These are phyloP conservation scores for Acer yangbiense DNA, from an alignment of 345 rosid species.

Conservation along the genomic window DNA sequence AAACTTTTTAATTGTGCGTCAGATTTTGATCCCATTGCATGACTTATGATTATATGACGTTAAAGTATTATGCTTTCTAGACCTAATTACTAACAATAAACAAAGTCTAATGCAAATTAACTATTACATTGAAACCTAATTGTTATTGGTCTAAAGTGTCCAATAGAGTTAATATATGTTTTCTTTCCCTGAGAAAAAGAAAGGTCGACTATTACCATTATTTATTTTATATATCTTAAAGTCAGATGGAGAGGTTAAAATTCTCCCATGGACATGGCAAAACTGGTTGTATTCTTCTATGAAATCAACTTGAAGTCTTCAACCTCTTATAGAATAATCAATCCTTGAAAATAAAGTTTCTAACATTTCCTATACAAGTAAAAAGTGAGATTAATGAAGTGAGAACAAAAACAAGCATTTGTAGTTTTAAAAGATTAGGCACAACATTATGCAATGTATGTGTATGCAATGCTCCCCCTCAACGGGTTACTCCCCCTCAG, in stretches of 20 bases:
- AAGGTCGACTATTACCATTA: neutral
- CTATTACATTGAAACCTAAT: neutral
- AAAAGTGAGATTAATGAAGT: no score
- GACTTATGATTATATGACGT: neutral
- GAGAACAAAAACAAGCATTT: no score
- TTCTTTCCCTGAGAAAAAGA: neutral
- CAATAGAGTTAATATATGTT: neutral
- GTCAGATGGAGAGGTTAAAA: neutral
- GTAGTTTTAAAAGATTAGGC: no score
- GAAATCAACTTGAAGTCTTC: no score
- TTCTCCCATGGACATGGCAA: neutral
- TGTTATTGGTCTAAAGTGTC: neutral
- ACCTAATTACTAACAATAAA: neutral
- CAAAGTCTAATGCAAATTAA: neutral
- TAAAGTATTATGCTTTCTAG: neutral
- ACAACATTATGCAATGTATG: no score
- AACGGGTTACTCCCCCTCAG: no score
- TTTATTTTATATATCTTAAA: neutral
- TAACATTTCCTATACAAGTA: no score
- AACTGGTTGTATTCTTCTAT: no score
- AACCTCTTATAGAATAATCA: no score
- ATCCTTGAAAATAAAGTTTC: no score
- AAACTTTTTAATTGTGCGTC: neutral
- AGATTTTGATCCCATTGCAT: constrained; percentile 26
- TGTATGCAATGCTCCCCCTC: no score